These are phyloP conservation scores for Colletotrichum simmondsii DNA, from an alignment of 2,329 filamentous ascomycete genomes.

Conservation along the genomic window DNA sequence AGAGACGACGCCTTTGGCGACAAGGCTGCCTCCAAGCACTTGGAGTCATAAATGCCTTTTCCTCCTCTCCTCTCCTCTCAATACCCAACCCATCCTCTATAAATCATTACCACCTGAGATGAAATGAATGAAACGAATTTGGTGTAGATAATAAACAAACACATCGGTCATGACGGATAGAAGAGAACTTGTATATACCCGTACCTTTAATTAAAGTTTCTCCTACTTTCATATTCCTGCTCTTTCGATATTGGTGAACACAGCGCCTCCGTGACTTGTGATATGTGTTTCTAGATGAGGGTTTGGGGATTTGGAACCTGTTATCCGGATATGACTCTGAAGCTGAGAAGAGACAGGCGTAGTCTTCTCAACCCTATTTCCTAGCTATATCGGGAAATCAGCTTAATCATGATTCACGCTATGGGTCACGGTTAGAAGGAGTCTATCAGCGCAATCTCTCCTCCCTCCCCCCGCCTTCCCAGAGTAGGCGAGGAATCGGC, in stretches of 20 bases:
- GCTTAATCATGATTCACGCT: too few species aligned
- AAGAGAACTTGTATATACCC: neutral
- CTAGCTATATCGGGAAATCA: too few species aligned
- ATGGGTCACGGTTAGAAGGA: too few species aligned
- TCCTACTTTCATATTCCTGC: neutral
- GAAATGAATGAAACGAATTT: neutral
- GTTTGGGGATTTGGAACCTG: too few species aligned
- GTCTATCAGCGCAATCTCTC: too few species aligned
- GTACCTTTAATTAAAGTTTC: neutral
- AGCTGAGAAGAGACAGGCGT: neutral
- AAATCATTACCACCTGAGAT: neutral
- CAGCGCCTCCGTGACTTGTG: neutral
- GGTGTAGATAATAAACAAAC: neutral
- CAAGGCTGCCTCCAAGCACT: slow-evolving; percentile 25
- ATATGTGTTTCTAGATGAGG: neutral
- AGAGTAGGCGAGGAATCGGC: too few species aligned
- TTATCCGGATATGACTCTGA: neutral
- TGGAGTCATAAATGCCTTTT: slow-evolving; percentile 9
- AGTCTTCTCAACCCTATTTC: too few species aligned
- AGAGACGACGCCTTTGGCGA: neutral
- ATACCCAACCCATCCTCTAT: neutral
- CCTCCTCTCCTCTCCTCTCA: neutral
- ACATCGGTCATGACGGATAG: neutral
- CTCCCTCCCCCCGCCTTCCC: too few species aligned
- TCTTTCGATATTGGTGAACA: neutral